Evolutionary conservation across 768 basidiomycete species (phyloP).

Genomic region (Boletellus emodensis): DNA sequence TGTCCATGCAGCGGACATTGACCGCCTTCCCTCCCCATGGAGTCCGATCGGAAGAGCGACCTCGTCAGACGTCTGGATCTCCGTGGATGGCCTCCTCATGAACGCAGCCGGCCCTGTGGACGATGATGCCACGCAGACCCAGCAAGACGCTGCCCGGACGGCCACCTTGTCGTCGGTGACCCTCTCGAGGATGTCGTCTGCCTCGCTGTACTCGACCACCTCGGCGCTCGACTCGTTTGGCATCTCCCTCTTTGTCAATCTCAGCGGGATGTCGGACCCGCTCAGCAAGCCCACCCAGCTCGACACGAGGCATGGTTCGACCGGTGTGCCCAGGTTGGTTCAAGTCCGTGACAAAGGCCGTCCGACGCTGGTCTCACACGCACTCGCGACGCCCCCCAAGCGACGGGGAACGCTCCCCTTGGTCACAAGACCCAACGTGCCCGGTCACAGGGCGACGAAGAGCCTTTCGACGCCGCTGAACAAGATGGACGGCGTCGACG

Average conservation of each 20-base stretch:
- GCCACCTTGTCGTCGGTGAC: not conserved
- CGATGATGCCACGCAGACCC: not conserved
- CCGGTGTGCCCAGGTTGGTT: not conserved
- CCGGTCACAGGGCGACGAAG: conserved; percentile 6
- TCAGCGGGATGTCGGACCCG: conserved; percentile 2
- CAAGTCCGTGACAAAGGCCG: conserved; percentile 2
- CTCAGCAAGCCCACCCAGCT: not conserved
- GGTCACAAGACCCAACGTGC: not conserved
- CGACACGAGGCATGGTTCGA: not conserved
- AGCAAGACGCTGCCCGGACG: not conserved
- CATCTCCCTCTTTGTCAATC: conserved; percentile 14
- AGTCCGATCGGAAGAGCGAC: conserved; percentile 18
- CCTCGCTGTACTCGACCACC: conserved; percentile 12
- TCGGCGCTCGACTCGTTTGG: conserved; percentile 18
- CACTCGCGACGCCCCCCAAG: conserved; percentile 7
- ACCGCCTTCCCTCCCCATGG: conserved; percentile 29
- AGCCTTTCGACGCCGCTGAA: conserved; percentile 16
- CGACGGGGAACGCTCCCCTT: conserved; percentile 15
- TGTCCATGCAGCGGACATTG: not conserved
- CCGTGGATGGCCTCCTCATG: conserved; percentile 18
- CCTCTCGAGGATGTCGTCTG: conserved; percentile 2
- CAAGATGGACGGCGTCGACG: not conserved
- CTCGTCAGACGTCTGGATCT: conserved; percentile 20
- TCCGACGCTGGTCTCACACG: not conserved
- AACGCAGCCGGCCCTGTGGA: conserved; percentile 14